Evolutionary conservation across 352 stramenopile species (phyloP).

Genomic region (Phytophthora crassamura): DNA sequence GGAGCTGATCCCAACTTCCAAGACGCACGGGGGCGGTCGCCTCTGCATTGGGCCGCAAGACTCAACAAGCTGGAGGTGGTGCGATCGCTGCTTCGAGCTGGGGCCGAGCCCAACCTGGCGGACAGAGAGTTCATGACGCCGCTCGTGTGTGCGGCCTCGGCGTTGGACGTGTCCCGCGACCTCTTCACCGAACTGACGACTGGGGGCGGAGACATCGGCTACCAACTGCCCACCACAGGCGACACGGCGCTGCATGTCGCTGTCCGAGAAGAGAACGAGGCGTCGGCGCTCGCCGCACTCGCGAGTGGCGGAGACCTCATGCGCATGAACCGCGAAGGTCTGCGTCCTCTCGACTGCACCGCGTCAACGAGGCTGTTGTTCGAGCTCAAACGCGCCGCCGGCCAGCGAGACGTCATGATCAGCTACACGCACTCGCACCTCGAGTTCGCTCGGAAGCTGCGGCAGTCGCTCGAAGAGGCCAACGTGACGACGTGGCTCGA

Average conservation of each 20-base stretch:
- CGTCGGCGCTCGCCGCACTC: slow-evolving; percentile 59
- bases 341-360: slow-evolving; percentile 72
- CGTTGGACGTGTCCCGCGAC: slow-evolving; percentile 23
- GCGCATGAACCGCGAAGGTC: slow-evolving; percentile 64
- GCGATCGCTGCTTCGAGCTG: slow-evolving; percentile 41
- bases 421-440: slow-evolving; percentile 84
- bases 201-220: slow-evolving; percentile 66
- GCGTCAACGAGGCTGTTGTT: slow-evolving; percentile 71
- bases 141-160: slow-evolving; percentile 33
- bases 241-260: slow-evolving; percentile 76
- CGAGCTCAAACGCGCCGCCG: slow-evolving; percentile 70
- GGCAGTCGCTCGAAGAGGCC: slow-evolving; percentile 58
- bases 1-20: slow-evolving; percentile 74
- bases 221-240: slow-evolving; percentile 51
- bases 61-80: slow-evolving; percentile 65
- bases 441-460: slow-evolving; percentile 76
- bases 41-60: slow-evolving; percentile 72
- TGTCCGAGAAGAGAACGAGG: slow-evolving; percentile 61
- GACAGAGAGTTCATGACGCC: slow-evolving; percentile 63
- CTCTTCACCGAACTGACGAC: slow-evolving; percentile 46
- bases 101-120: slow-evolving; percentile 40
- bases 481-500: slow-evolving; percentile 82
- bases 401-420: slow-evolving; percentile 82
- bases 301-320: slow-evolving; percentile 68
- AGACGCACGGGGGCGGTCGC: slow-evolving; percentile 59